Evolutionary conservation across 2,329 filamentous ascomycete genomes (phyloP).

Genomic region (Nothophaeocryptopus gaeumannii): DNA sequence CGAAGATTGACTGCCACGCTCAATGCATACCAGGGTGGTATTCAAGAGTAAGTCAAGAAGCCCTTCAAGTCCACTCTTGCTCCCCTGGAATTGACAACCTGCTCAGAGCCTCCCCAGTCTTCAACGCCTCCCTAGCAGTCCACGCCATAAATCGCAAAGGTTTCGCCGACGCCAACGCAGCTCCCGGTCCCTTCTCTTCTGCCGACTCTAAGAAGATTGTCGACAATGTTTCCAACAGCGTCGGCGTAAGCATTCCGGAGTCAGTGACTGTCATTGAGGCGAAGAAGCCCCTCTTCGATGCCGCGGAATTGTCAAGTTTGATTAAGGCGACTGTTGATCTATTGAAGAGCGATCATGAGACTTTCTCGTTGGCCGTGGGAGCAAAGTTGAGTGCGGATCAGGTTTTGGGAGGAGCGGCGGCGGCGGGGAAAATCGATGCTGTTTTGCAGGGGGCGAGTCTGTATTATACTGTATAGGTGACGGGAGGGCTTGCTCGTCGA

Average conservation of each 20-base stretch:
- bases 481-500: background rate
- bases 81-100: too few species aligned
- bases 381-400: constrained; percentile 25
- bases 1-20: constrained; percentile 22
- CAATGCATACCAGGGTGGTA: constrained; percentile 27
- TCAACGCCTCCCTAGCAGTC: constrained; percentile 23
- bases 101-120: constrained; percentile 14
- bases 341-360: constrained; percentile 28
- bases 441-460: constrained; percentile 18
- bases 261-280: constrained; percentile 20
- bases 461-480: constrained; percentile 13
- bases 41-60: constrained; percentile 6
- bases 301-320: constrained; percentile 23
- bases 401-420: constrained; percentile 12
- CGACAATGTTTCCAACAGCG: constrained; percentile 25
- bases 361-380: constrained; percentile 23
- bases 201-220: constrained; percentile 27
- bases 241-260: constrained; percentile 26
- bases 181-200: constrained; percentile 18
- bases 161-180: constrained; percentile 22
- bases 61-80: too few species aligned
- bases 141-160: constrained; percentile 28
- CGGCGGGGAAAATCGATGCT: constrained; percentile 24
- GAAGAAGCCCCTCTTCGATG: constrained; percentile 29
- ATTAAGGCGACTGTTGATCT: constrained; percentile 26